Evolutionary conservation across 192 early-diverging fungal species (phyloP), one percentile per base, ranked within the genome.

Genomic region (Backusella mclennaniae): DNA sequence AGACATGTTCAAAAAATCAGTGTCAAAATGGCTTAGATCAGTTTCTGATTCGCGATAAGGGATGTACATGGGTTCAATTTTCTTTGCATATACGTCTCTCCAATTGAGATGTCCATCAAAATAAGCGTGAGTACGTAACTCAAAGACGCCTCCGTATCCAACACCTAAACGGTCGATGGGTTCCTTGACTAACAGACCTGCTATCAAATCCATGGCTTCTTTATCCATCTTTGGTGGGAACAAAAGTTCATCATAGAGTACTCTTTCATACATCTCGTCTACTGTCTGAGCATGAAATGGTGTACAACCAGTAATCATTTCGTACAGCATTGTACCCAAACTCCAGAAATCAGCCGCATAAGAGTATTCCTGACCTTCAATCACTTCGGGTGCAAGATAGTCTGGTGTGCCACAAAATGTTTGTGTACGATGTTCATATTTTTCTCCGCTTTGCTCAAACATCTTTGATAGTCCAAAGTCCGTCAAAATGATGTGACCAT

Each of bases 401-500:
- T 95, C 93, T 17, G 90, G 86, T 0, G 95, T 94, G 8, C 95
- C 95, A 77, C 95, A 96, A 53, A 95, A 89, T 0, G 93, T 90
- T 75, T 75, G 84, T 35, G 84, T 92, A 83, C 79, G 83, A 11
- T 79, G 81, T 23, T 81, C 76, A 38, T 74, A 41, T 35, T 74
- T 67, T 39, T 78, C 72, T 4, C 46, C 67, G 17, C 75, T 77
- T 31, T 67, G 44, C 6, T 76, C 68, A 29, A 83, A 89, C 75
- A 86, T 94, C 83, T 99, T 99, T 33, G 91, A 93, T 4, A 99
- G 86, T 3, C 97, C 96, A 88, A 98, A 99, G 76, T 99, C 97
- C 1, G 96, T 97, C 59, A 99, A 82, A 9, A 95, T 86, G 19
- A 97, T 81, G 75, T 97, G 95, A n/a, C 96, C 96, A 23, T 93